Evolutionary conservation across 495 filamentous ascomycete species (phyloP).

Genomic region (Cercophora sp.): DNA sequence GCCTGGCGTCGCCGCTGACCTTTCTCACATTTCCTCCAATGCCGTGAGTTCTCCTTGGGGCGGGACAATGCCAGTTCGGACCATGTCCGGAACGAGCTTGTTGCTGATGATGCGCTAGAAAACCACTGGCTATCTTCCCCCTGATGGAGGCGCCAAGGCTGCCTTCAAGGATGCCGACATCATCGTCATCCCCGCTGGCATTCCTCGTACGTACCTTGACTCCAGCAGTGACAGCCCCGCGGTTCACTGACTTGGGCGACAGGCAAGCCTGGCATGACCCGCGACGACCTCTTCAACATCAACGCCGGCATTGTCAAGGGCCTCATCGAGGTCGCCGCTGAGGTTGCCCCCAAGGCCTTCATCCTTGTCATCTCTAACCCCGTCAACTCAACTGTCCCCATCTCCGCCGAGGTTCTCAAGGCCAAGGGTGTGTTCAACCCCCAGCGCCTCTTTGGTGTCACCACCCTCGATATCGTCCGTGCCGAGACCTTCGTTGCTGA

Average conservation of each 20-base stretch:
- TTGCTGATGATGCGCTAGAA: too few species aligned
- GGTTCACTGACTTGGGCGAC: background rate
- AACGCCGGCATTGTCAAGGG: slow-evolving; percentile 92
- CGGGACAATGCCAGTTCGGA: slow-evolving; percentile 6
- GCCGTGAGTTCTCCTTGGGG: slow-evolving; percentile 81
- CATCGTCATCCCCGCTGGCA: slow-evolving; percentile 93
- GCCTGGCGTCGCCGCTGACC: slow-evolving; percentile 88
- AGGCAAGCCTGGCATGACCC: slow-evolving; percentile 99
- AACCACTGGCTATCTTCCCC: slow-evolving; percentile 84
- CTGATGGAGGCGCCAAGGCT: slow-evolving; percentile 82
- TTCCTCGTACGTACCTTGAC: slow-evolving; percentile 90
- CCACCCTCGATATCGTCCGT: slow-evolving; percentile 95
- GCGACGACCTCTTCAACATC: slow-evolving; percentile 98
- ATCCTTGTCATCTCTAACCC: slow-evolving; percentile 97
- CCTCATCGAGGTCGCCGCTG: slow-evolving; percentile 77
- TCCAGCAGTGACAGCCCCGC: background rate
- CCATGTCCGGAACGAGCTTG: too few species aligned
- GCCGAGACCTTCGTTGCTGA: slow-evolving; percentile 94
- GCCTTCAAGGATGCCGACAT: slow-evolving; percentile 89
- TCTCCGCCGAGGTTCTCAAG: slow-evolving; percentile 95
- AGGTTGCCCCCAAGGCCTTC: slow-evolving; percentile 85
- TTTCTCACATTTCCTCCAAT: slow-evolving; percentile 92
- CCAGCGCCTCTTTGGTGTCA: slow-evolving; percentile 94
- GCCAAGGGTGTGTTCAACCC: slow-evolving; percentile 86
- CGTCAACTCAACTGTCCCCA: slow-evolving; percentile 97